Evolutionary conservation across 2,329 filamentous ascomycete species (phyloP), one percentile per base, ranked within the genome.

Genomic region (Arthrobotrys musiformis): DNA sequence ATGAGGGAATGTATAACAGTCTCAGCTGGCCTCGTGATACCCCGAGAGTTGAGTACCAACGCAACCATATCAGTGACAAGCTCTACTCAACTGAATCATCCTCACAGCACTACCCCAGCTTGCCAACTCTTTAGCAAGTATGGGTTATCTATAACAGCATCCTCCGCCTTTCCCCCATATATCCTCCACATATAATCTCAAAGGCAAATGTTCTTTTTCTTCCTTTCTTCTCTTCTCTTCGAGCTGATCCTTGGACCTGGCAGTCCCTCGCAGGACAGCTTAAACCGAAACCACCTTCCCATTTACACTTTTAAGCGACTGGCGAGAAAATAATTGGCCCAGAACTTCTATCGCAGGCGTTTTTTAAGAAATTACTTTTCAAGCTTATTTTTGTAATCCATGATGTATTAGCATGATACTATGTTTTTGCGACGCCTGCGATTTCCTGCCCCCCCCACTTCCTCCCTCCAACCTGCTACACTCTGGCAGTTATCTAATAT

Each of bases 401-500:
- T 28, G 26, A 19, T 70, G 40, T 52, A 61, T 70, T 61, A 61
- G 66, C 58, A 70, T 66, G 42, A 54, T 28, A 64, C 30, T 54
- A 28, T 35, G 35, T 62, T 66, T 62, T 61, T 15, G 40, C n/a
- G 26, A 37, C 17, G 33, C 58, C 52, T 17, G 48, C 13, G 28
- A 15, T n/a, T 48, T 35, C 26, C 58, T 70, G 48, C 42, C 52
- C 17, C 42, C 30, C 70, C 63, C 37, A 24, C 28, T 35, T 30
- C 37, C 35, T 62, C 28, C 40, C 70, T 63, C 64, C 70, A 46
- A 56, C 60, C n/a, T 70, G 46, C 58, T 40, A n/a, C n/a, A n/a
- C 70, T 69, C 69, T 78, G 66, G 76, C 69, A 72, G 67, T 54
- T 74, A 63, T 67, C 66, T 64, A 52, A 76, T 70, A 68, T 33